Base-by-base conservation (phyloP, 1,284 basidiomycete species). In the Phellinidium pouzarii region DNA sequence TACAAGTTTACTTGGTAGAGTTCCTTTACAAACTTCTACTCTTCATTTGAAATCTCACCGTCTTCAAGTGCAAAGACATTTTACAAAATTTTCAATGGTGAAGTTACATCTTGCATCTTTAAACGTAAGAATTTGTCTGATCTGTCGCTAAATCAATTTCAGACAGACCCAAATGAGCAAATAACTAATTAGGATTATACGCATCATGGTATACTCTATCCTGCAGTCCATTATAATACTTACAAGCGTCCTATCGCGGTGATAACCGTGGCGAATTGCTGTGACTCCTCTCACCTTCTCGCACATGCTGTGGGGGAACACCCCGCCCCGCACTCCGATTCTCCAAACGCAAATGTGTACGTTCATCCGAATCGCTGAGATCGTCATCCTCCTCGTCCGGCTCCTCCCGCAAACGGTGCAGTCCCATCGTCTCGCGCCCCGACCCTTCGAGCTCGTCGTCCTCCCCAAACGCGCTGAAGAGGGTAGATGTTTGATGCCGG, bases 391-490 rank as follows among this genome's bases (percentile, higher is more conserved):
- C 62, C 31, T 55, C 58, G 14, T 59, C 59, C 6, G 60, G 38
- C 25, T 59, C 59, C 63, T 80, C 79, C 20, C 70, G 60, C 46
- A 81, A 61, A 37, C 67, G 63, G 3, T 69, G 66, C 29, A 80
- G 57, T 3, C 73, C 72, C 49, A 75, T 62, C 31, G 57, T 61
- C 54, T 67, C 62, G 57, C 51, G 56, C 50, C 57, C 59, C 31
- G 56, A 47, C 44, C 58, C 58, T 3, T 49, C 58, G n/a, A 56
- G 26, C 11, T 55, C 60, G 34, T 64, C 67, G 26, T 65, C 71
- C 43, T 66, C 71, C 60, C 78, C 82, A 59, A 82, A 84, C 23
- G 84, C 73, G 62, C 74, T 78, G 66, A 86, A 88, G 19, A 88
- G 66, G 34, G 80, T 79, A 14, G 71, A 65, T 20, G 71, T 70